Conservation (phyloP, 2,329 filamentous ascomycete genomes). For the Aspergillus tamarii region DNA sequence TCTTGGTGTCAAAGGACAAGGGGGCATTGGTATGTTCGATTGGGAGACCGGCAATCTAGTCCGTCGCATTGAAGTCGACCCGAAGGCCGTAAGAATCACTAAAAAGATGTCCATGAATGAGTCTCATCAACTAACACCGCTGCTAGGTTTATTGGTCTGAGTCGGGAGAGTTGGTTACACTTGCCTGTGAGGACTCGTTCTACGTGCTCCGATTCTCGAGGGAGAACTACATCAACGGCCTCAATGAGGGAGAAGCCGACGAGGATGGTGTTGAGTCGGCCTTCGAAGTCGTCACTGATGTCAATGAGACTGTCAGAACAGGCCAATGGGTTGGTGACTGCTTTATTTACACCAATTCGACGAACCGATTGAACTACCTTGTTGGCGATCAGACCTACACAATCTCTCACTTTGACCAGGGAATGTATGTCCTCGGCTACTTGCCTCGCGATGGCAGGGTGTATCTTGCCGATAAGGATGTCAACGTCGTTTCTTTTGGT, state of each 20-base stretch:
- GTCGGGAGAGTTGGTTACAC: conserved; percentile 85
- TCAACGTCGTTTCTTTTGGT: conserved; percentile 85
- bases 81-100: conserved; percentile 55
- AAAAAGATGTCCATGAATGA: background rate
- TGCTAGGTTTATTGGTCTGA: conserved; percentile 92
- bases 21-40: conserved; percentile 93
- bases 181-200: conserved; percentile 93
- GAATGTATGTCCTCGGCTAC: conserved; percentile 94
- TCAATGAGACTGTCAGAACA: conserved; percentile 88
- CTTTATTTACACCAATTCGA: conserved; percentile 97
- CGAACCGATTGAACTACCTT: conserved; percentile 95
- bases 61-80: conserved; percentile 83
- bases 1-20: conserved; percentile 91
- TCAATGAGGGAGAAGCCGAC: conserved; percentile 81
- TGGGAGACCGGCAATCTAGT: conserved; percentile 90
- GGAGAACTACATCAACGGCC: conserved; percentile 81
- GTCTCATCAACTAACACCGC: conserved; percentile 13
- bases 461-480: conserved; percentile 95
- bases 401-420: conserved; percentile 92
- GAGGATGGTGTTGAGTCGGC: conserved; percentile 92
- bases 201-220: conserved; percentile 92
- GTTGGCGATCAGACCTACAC: conserved; percentile 98
- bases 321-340: conserved; percentile 98
- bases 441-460: conserved; percentile 93
- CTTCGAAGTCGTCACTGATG: conserved; percentile 94